phyloP scores from a whole-genome alignment of 371 early-diverging fungal genomes.

The Circinella umbellata region DNA sequence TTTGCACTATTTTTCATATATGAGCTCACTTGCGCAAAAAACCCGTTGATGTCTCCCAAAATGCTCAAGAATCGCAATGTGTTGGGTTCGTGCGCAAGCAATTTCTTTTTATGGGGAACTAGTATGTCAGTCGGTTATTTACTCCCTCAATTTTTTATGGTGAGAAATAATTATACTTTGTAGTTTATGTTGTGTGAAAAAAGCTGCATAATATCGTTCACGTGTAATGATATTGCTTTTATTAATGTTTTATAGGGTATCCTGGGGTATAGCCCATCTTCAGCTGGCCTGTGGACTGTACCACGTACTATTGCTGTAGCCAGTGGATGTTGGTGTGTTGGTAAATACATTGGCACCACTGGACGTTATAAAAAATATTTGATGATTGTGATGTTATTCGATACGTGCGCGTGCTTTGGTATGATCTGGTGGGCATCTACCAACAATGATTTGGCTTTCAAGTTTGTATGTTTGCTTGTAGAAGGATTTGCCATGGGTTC shows the following conservation, averaged over 20 bases:
- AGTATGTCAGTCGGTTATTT: slow-evolving; percentile 36
- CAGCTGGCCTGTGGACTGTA: slow-evolving; percentile 44
- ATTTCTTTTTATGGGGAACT: slow-evolving; percentile 41
- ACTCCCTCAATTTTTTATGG: slow-evolving; percentile 49
- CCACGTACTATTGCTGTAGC: slow-evolving; percentile 40
- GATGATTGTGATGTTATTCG: slow-evolving; percentile 15
- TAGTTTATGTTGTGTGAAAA: too few species aligned
- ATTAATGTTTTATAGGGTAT: slow-evolving; percentile 30
- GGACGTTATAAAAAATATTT: slow-evolving; percentile 37
- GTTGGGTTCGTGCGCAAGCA: slow-evolving; percentile 32
- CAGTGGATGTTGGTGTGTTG: slow-evolving; percentile 39
- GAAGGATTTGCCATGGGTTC: slow-evolving; percentile 52
- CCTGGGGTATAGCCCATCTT: slow-evolving; percentile 40
- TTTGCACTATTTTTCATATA: slow-evolving; percentile 52
- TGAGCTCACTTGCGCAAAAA: slow-evolving; percentile 62
- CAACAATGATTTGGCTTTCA: slow-evolving; percentile 14
- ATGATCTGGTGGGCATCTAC: slow-evolving; percentile 18
- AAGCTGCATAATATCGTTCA: too few species aligned
- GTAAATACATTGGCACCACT: slow-evolving; percentile 28
- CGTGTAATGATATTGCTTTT: too few species aligned
- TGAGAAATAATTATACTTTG: slow-evolving; percentile 11
- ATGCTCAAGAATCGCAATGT: slow-evolving; percentile 42
- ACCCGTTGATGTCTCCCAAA: slow-evolving; percentile 64
- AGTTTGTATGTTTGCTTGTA: slow-evolving; percentile 30
- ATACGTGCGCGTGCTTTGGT: slow-evolving; percentile 12